Conservation (phyloP, 805 yeast species). For the Clavispora carvajalis region DNA sequence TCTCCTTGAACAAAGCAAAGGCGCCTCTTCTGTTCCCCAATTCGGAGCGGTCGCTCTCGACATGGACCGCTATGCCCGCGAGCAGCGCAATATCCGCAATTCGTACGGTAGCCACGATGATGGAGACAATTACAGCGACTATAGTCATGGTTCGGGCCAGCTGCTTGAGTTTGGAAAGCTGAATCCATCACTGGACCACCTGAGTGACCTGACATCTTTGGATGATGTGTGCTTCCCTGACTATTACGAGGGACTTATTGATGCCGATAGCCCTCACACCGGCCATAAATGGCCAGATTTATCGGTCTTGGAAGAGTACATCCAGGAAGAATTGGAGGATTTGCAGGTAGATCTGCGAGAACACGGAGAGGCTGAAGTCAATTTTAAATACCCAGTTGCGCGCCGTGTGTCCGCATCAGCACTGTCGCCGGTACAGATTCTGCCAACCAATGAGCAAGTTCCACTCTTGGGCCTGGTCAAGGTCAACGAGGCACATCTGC, state of each 20-base stretch:
- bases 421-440: slow-evolving; percentile 5
- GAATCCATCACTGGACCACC: slow-evolving; percentile 60
- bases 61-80: slow-evolving; percentile 35
- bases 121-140: slow-evolving; percentile 5
- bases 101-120: slow-evolving; percentile 7
- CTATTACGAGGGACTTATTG: slow-evolving; percentile 38
- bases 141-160: slow-evolving; percentile 6
- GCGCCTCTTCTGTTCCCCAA: slow-evolving; percentile 10
- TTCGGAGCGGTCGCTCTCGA: slow-evolving; percentile 29
- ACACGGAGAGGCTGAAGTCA: slow-evolving; percentile 22
- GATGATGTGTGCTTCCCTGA: slow-evolving; percentile 92
- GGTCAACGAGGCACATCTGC: slow-evolving; percentile 28
- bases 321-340: slow-evolving; percentile 56
- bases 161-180: slow-evolving; percentile 44
- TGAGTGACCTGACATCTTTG: slow-evolving; percentile 65
- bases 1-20: slow-evolving; percentile 18
- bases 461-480: slow-evolving; percentile 26
- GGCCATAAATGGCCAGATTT: slow-evolving; percentile 78
- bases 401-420: slow-evolving; percentile 8
- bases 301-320: slow-evolving; percentile 66
- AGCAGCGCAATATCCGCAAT: slow-evolving; percentile 21
- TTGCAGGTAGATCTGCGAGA: slow-evolving; percentile 16
- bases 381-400: slow-evolving; percentile 33
- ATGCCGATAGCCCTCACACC: slow-evolving; percentile 15
- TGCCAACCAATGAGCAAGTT: slow-evolving; percentile 18